These are phyloP conservation scores for Exophiala phaeomuriformis DNA, from an alignment of 2,329 filamentous ascomycete genomes.

Conservation along the genomic window DNA sequence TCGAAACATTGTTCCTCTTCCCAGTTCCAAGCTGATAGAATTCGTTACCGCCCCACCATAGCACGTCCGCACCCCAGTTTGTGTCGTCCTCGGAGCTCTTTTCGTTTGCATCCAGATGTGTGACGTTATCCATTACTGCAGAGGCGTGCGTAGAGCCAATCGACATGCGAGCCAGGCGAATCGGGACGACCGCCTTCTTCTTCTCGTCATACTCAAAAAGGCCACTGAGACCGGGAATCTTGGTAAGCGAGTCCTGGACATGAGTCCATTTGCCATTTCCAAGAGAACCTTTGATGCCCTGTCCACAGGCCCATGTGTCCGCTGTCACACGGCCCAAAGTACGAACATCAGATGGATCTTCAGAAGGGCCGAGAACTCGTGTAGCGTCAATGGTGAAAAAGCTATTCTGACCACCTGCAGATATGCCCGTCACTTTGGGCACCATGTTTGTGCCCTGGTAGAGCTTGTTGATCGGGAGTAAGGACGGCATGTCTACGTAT, in stretches of 20 bases:
- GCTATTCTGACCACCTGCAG: constrained; percentile 77
- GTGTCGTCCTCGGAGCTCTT: constrained; percentile 58
- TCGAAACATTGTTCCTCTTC: constrained; percentile 70
- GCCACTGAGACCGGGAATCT: constrained; percentile 74
- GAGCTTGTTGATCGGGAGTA: constrained; percentile 62
- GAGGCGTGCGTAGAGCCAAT: constrained; percentile 74
- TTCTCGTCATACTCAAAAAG: constrained; percentile 82
- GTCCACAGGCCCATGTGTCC: constrained; percentile 81
- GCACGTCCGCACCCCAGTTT: constrained; percentile 79
- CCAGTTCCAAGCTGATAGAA: constrained; percentile 88
- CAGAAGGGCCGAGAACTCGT: constrained; percentile 45
- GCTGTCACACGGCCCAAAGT: constrained; percentile 54
- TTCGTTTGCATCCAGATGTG: constrained; percentile 52
- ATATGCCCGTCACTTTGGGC: constrained; percentile 66
- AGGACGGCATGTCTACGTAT: constrained; percentile 61
- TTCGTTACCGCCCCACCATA: constrained; percentile 96
- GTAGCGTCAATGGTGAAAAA: constrained; percentile 80
- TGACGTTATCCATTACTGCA: constrained; percentile 76
- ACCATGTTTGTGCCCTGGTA: constrained; percentile 60
- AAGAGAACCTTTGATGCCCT: constrained; percentile 74
- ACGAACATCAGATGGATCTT: constrained; percentile 36
- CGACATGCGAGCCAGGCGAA: constrained; percentile 64
- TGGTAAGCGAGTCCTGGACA: constrained; percentile 66
- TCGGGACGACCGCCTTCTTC: constrained; percentile 61
- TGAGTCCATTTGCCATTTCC: constrained; percentile 89